These are phyloP conservation scores for Henckelia pumila DNA, from an alignment of 257 asterid species.

Conservation along the genomic window DNA sequence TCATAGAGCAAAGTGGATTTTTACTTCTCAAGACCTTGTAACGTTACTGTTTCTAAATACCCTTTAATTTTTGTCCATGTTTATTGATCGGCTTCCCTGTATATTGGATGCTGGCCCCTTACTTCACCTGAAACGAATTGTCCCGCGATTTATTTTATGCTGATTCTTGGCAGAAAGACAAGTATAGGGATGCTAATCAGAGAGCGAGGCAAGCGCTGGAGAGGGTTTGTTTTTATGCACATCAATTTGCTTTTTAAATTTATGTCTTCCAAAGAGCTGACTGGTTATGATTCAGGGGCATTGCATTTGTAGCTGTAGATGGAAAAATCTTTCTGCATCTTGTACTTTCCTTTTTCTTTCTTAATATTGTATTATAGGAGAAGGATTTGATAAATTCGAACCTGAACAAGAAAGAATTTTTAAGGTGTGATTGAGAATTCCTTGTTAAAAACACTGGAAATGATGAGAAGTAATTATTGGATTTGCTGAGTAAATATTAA, in stretches of 20 bases:
- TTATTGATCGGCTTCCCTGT: neutral
- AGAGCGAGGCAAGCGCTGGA: constrained; percentile 89
- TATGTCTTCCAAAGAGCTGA: no score
- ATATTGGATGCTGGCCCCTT: neutral
- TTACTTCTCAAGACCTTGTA: constrained; percentile 78
- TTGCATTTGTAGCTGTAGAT: no score
- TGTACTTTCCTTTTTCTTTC: no score
- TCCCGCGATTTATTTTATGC: neutral
- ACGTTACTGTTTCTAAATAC: constrained; percentile 6
- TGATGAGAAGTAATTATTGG: neutral
- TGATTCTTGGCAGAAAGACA: constrained; percentile 59
- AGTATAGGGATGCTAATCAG: constrained; percentile 74
- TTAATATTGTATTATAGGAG: no score
- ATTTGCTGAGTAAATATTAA: neutral
- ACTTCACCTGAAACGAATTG: no score
- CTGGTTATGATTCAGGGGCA: no score
- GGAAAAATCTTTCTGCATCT: no score
- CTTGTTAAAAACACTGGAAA: neutral
- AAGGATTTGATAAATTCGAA: no score
- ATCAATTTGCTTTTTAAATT: neutral
- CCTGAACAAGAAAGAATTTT: no score
- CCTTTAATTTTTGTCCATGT: neutral
- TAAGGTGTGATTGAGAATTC: neutral
- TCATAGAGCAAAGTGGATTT: constrained; percentile 86
- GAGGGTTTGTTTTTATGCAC: constrained; percentile 43